A percentile compares a stretch with the other conserved stretches of the same genome.
Evolutionary conservation across 805 yeast species (phyloP).

Genomic region (Saturnispora silvae): DNA sequence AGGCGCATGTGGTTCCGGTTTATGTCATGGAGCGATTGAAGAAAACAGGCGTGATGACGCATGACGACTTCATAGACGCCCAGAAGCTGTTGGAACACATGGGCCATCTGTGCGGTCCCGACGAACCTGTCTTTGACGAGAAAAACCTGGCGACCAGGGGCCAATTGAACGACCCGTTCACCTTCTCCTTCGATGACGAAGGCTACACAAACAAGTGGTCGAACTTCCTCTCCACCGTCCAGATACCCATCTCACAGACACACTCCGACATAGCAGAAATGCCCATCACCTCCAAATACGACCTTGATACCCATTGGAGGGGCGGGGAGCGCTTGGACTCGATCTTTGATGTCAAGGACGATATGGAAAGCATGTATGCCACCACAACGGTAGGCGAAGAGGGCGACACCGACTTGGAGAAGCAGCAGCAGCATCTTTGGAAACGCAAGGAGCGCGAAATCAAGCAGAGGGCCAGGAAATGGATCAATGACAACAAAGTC

Average conservation of each 20-base stretch:
- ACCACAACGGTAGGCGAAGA: no score
- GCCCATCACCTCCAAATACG: no score
- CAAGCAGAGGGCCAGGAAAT: conserved; percentile 50
- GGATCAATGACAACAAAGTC: conserved; percentile 53
- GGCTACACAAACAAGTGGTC: conserved; percentile 12
- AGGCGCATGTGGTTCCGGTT: conserved; percentile 10
- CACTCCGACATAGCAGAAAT: no score
- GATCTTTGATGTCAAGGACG: conserved; percentile 1
- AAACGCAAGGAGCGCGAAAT: conserved; percentile 24
- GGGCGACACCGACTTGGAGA: background rate
- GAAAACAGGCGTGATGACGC: background rate
- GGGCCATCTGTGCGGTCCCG: background rate
- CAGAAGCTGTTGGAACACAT: background rate
- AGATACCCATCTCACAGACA: conserved; percentile 8
- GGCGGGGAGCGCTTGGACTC: conserved; percentile 53
- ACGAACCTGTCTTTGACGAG: background rate
- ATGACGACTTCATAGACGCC: background rate
- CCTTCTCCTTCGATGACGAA: conserved; percentile 12
- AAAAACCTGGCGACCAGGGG: conserved; percentile 4
- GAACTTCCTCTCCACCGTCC: conserved; percentile 13
- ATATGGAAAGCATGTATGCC: no score
- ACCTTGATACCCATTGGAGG: conserved; percentile 49
- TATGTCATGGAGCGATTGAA: conserved; percentile 14
- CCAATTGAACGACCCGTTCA: conserved; percentile 12
- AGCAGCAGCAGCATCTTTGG: conserved; percentile 11